Conservation (phyloP, 176 grass and related monocot genomes). For the Avena atlantica region DNA sequence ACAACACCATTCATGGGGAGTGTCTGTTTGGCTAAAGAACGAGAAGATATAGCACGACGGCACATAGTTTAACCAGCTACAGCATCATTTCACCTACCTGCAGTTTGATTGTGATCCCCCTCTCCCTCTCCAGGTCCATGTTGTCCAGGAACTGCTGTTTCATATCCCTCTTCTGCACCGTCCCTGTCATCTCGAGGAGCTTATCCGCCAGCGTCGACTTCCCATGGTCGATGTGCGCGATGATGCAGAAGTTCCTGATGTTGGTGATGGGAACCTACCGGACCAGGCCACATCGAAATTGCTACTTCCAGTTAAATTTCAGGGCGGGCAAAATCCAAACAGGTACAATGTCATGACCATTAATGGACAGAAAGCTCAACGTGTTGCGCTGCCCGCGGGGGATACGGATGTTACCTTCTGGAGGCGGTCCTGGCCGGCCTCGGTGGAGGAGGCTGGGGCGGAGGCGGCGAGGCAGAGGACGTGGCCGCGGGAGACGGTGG, state of each 20-base stretch:
- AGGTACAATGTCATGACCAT: background rate
- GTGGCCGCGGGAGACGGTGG: constrained; percentile 34
- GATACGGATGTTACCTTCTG: constrained; percentile 53
- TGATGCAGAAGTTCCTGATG: constrained; percentile 97
- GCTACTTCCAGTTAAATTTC: constrained; percentile 24
- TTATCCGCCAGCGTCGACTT: constrained; percentile 98
- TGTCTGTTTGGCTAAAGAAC: background rate
- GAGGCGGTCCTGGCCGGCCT: constrained; percentile 75
- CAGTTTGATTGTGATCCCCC: constrained; percentile 98
- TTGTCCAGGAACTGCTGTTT: constrained; percentile 98
- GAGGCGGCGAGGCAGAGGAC: constrained; percentile 48
- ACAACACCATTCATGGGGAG: background rate
- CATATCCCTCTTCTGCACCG: constrained; percentile 95
- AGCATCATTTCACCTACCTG: constrained; percentile 55
- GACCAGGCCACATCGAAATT: background rate
- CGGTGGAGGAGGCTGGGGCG: constrained; percentile 41
- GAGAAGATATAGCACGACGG: background rate
- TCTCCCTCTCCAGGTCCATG: constrained; percentile 98
- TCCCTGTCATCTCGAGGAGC: constrained; percentile 82
- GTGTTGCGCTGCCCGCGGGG: background rate
- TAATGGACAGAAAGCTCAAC: background rate
- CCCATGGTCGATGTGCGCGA: constrained; percentile 97
- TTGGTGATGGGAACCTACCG: constrained; percentile 90
- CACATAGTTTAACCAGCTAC: background rate
- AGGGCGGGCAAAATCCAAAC: background rate